phyloP scores from a whole-genome alignment of 345 rosid genomes.

The Populus deltoides region DNA sequence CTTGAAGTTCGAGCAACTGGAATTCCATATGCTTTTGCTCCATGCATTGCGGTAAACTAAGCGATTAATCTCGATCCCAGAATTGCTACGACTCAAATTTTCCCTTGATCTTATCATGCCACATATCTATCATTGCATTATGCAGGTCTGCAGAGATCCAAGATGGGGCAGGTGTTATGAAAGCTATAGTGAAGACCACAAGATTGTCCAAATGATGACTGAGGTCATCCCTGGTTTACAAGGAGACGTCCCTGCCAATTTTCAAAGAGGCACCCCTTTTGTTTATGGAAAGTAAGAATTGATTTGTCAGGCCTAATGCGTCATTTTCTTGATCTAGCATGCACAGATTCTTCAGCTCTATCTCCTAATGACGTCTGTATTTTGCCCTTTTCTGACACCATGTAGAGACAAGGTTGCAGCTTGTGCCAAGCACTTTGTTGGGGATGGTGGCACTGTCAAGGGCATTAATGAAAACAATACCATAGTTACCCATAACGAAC shows the following conservation, averaged over 20 bases:
- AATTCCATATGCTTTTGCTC: slow-evolving; percentile 67
- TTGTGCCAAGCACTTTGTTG: slow-evolving; percentile 84
- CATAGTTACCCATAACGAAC: slow-evolving; percentile 24
- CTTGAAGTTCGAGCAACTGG: slow-evolving; percentile 83
- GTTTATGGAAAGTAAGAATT: slow-evolving; percentile 55
- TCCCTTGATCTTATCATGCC: neutral
- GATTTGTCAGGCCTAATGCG: too few relatives aligned
- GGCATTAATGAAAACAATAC: slow-evolving; percentile 79
- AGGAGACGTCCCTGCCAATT: slow-evolving; percentile 49
- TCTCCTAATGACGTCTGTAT: neutral
- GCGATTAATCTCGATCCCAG: too few relatives aligned
- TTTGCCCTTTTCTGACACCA: neutral
- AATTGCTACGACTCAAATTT: neutral
- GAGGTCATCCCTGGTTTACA: slow-evolving; percentile 62
- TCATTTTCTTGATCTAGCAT: too few relatives aligned
- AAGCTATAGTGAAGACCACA: slow-evolving; percentile 74
- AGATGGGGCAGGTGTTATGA: slow-evolving; percentile 86
- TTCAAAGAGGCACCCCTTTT: slow-evolving; percentile 47
- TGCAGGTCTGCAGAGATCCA: slow-evolving; percentile 73
- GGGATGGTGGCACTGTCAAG: slow-evolving; percentile 73
- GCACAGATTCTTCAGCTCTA: too few relatives aligned
- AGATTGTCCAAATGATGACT: slow-evolving; percentile 54
- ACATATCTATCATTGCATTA: neutral
- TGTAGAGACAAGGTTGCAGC: slow-evolving; percentile 64
- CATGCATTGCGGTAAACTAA: slow-evolving; percentile 58